phyloP scores from a whole-genome alignment of 441 rosid species.

The Mallotus japonicus region DNA sequence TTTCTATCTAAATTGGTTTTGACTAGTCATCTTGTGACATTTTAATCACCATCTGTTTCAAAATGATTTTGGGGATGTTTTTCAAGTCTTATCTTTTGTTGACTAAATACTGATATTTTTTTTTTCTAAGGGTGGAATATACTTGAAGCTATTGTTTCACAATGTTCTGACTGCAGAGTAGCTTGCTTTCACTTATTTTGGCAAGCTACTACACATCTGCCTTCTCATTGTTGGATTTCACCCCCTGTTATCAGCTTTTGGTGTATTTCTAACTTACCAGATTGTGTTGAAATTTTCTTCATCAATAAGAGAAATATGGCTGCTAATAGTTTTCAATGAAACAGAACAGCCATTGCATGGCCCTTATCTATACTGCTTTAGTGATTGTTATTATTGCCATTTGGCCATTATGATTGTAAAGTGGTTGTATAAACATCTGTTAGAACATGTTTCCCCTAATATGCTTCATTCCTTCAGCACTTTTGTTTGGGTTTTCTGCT shows the following conservation, averaged over 20 bases:
- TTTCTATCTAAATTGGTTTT: neutral
- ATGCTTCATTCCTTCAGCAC: neutral
- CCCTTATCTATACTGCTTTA: neutral
- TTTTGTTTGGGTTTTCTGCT: neutral
- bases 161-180: neutral
- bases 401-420: too few relatives aligned
- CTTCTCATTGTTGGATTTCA: neutral
- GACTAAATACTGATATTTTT: neutral
- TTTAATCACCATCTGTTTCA: neutral
- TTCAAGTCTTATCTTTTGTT: neutral
- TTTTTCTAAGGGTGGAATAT: neutral
- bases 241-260: neutral
- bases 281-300: neutral
- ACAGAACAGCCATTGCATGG: neutral
- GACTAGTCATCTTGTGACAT: neutral
- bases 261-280: neutral
- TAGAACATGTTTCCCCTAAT: neutral
- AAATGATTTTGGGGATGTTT: neutral
- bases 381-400: too few relatives aligned
- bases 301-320: neutral
- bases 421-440: too few relatives aligned
- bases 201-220: neutral
- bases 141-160: neutral
- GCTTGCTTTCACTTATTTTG: neutral
- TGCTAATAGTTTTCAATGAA: neutral